Base-by-base conservation (phyloP, 2,329 filamentous ascomycete genomes). In the Fusarium verticillioides region DNA sequence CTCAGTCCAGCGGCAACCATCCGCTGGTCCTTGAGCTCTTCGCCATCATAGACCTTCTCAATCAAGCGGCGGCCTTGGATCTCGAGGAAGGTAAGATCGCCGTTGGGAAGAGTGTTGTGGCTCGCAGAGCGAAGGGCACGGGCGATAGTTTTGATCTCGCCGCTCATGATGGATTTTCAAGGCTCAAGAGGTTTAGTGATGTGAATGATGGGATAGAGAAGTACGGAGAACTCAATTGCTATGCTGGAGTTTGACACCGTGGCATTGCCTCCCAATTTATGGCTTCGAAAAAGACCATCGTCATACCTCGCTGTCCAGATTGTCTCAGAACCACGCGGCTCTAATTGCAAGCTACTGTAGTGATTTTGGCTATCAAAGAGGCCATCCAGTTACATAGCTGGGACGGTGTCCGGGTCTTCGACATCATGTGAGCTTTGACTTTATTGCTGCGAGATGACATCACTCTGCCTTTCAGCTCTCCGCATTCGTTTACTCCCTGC, bases 321-420 rank as follows among this genome's bases (percentile, higher is more conserved):
- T 34, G 21, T 23, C 30, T 19, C 10, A 18, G 8, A 19, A 30
- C 46, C 28, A n/a, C 5, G 15, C 28, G 10, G 44, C 19, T 21
- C 8, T 30, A 16, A 30, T 4, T 30, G 2, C 26, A 30, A 15
- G 44, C 26, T 47, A 2, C 23, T 37, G 34, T n/a, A 36, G 34
- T 15, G 0, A 19, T 32, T 15, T 36, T 0, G 8, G 2, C 3
- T 6, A 4, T 19, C 9, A 15, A 21, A 52, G 7, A 13, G 0
- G 0, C 9, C 19, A 21, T n/a, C 50, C 23, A 53, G 37, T 53
- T 4, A 6, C 7, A 37, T 4, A 21, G 13, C 34, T 5, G 21
- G 19, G 6, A 30, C 4, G 19, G 13, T 11, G 0, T 47, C 26
- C 9, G 0, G 12, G 12, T 9, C 44, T 16, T 0, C 7, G 13